A percentile compares a stretch with the other conserved stretches of the same genome.
phyloP scores from a whole-genome alignment of 305 asterid species.

The Solanum hybrid region DNA sequence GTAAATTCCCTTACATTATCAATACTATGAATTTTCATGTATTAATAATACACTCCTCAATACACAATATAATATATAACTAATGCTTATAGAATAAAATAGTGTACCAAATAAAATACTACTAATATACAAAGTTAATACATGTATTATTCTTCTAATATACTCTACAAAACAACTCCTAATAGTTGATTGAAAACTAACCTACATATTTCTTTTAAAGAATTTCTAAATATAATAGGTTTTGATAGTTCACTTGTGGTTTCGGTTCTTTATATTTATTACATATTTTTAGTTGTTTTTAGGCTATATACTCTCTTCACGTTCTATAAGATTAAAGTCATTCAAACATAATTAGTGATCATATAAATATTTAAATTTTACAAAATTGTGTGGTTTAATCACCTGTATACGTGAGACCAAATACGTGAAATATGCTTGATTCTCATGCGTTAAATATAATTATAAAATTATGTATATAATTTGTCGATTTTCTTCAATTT shows the following conservation, averaged over 20 bases:
- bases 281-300: not conserved
- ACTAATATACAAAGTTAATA: not conserved
- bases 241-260: not conserved
- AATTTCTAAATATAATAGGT: not conserved
- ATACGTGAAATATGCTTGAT: not conserved
- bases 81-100: too few species aligned
- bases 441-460: not conserved
- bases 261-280: not conserved
- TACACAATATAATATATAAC: too few species aligned
- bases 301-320: not conserved
- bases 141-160: not conserved
- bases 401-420: not conserved
- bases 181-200: not conserved
- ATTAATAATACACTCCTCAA: not conserved
- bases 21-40: too few species aligned
- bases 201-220: not conserved
- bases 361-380: too few species aligned
- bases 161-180: not conserved
- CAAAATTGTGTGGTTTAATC: not conserved
- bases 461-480: too few species aligned
- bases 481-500: not conserved
- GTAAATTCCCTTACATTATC: not conserved
- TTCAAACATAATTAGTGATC: not conserved
- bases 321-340: not conserved
- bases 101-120: not conserved